These are phyloP conservation scores for Pholiota adiposa DNA, from an alignment of 1,284 basidiomycete genomes.

Conservation along the genomic window DNA sequence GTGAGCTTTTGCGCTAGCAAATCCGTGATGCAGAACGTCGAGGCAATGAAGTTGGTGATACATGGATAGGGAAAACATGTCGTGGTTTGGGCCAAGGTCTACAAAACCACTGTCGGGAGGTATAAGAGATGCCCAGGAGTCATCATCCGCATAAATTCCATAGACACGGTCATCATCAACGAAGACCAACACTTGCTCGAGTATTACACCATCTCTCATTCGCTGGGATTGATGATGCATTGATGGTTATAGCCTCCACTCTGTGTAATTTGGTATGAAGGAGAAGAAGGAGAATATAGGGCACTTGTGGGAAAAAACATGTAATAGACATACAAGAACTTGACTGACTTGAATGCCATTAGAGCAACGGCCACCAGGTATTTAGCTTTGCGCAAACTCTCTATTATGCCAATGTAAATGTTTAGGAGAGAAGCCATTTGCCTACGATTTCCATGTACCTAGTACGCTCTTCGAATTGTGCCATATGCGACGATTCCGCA, in stretches of 20 bases:
- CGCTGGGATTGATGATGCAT: too few species aligned
- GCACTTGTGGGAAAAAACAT: too few species aligned
- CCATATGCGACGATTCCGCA: slow-evolving; percentile 43
- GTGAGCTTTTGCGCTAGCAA: background rate
- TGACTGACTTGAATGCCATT: too few species aligned
- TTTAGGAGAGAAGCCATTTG: background rate
- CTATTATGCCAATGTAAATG: too few species aligned
- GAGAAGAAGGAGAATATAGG: too few species aligned
- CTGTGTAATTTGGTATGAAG: too few species aligned
- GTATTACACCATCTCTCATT: too few species aligned
- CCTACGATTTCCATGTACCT: slow-evolving; percentile 41
- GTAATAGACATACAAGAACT: too few species aligned
- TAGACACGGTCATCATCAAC: background rate
- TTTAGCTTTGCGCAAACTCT: too few species aligned
- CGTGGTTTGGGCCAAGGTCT: background rate
- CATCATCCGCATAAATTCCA: background rate
- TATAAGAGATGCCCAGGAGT: background rate
- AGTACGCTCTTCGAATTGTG: slow-evolving; percentile 50
- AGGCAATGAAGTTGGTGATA: slow-evolving; percentile 18
- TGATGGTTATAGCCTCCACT: too few species aligned
- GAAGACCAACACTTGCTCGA: too few species aligned
- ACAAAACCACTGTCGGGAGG: background rate
- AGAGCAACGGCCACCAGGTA: too few species aligned
- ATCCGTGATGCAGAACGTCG: slow-evolving; percentile 1
- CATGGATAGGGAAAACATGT: slow-evolving; percentile 7